A percentile compares a stretch with the other conserved stretches of the same genome.
phyloP scores from a whole-genome alignment of 495 filamentous ascomycete genomes.

The Aspergillus baeticus region DNA sequence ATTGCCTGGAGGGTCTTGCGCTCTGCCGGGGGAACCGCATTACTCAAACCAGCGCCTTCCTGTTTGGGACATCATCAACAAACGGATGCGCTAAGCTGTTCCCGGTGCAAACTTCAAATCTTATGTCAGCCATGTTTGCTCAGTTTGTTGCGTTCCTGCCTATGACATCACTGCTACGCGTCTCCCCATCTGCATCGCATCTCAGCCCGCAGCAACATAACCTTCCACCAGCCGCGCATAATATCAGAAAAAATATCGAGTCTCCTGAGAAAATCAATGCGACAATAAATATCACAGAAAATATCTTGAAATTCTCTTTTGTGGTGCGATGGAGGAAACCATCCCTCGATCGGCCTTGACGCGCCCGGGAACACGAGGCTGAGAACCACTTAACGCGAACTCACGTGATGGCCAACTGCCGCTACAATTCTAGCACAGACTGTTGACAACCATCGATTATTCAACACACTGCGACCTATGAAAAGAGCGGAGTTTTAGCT shows the following conservation, averaged over 20 bases:
- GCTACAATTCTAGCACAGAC: not conserved
- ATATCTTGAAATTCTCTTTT: not conserved
- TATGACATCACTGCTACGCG: slow-evolving; percentile 33
- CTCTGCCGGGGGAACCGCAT: slow-evolving; percentile 12
- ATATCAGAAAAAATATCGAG: not conserved
- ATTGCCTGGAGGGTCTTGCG: not conserved
- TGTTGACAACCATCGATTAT: not conserved
- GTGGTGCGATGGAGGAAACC: not conserved
- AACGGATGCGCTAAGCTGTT: slow-evolving; percentile 18
- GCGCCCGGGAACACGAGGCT: slow-evolving; percentile 21
- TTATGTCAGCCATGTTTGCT: slow-evolving; percentile 24
- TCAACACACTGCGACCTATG: slow-evolving; percentile 3
- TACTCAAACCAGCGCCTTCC: slow-evolving; percentile 19
- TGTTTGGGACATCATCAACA: slow-evolving; percentile 26
- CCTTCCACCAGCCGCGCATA: not conserved
- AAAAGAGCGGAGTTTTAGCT: slow-evolving; percentile 8
- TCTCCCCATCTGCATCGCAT: slow-evolving; percentile 18
- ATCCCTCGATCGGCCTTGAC: slow-evolving; percentile 5
- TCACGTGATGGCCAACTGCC: slow-evolving; percentile 23
- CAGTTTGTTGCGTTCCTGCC: slow-evolving; percentile 7
- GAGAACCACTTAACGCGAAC: slow-evolving; percentile 22
- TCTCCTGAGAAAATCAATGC: not conserved
- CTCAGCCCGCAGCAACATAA: not conserved
- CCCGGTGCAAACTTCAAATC: slow-evolving; percentile 13
- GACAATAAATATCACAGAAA: not conserved